These are phyloP conservation scores for Lactarius hatsudake DNA, from an alignment of 768 basidiomycete genomes.

Conservation along the genomic window DNA sequence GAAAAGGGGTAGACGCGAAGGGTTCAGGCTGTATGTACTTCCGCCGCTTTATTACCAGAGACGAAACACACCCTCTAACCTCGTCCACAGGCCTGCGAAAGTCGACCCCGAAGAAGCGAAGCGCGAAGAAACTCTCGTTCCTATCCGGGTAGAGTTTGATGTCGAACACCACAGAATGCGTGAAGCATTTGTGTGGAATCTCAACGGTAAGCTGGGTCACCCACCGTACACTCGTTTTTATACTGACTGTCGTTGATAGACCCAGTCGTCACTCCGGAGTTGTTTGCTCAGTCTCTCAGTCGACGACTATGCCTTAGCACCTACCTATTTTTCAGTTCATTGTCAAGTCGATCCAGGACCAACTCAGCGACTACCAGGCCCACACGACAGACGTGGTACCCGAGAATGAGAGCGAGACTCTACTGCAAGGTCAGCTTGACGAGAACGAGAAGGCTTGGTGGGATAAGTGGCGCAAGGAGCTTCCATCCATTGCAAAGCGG, in stretches of 20 bases:
- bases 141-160: slow-evolving; percentile 95
- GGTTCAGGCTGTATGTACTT: slow-evolving; percentile 69
- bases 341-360: slow-evolving; percentile 82
- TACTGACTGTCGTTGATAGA: slow-evolving; percentile 46
- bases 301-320: slow-evolving; percentile 82
- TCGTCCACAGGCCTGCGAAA: slow-evolving; percentile 53
- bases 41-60: slow-evolving; percentile 8
- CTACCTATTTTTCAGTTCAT: slow-evolving; percentile 65
- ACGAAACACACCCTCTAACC: background rate
- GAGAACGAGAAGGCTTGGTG: slow-evolving; percentile 59
- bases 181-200: slow-evolving; percentile 97
- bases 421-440: slow-evolving; percentile 45
- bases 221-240: background rate
- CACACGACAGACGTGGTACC: slow-evolving; percentile 50
- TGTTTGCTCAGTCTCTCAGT: slow-evolving; percentile 87
- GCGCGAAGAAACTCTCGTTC: slow-evolving; percentile 79
- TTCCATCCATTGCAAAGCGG: slow-evolving; percentile 39
- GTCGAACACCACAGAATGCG: slow-evolving; percentile 91
- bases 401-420: slow-evolving; percentile 41
- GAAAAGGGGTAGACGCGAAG: slow-evolving; percentile 60
- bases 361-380: slow-evolving; percentile 75
- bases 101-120: slow-evolving; percentile 54
- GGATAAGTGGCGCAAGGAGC: slow-evolving; percentile 66
- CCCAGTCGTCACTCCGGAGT: slow-evolving; percentile 82
- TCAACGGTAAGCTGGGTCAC: slow-evolving; percentile 67